Evolutionary conservation across 2,329 filamentous ascomycete genomes (phyloP).

Genomic region (Leptosphaerulina australis): DNA sequence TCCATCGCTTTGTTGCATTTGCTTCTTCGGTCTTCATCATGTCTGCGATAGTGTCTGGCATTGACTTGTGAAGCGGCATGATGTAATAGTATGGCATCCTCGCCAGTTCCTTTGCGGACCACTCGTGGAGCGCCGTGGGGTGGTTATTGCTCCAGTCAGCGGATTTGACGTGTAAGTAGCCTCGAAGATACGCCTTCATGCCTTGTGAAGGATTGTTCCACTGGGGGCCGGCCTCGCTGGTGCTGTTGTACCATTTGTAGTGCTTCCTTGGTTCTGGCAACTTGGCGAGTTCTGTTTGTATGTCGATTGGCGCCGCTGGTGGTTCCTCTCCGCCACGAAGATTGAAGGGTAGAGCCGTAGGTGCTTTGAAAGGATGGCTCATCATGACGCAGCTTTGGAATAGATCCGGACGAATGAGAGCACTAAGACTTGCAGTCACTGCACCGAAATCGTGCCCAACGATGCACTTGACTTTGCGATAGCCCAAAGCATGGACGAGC

Average conservation of each 20-base stretch:
- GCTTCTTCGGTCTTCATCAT: slow-evolving; percentile 62
- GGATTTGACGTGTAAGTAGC: slow-evolving; percentile 72
- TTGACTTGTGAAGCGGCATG: slow-evolving; percentile 63
- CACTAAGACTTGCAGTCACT: slow-evolving; percentile 64
- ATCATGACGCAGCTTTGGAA: slow-evolving; percentile 67
- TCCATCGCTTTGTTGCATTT: slow-evolving; percentile 58
- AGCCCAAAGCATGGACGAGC: slow-evolving; percentile 66
- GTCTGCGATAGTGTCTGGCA: slow-evolving; percentile 63
- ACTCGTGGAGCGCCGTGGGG: slow-evolving; percentile 60
- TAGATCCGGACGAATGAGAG: slow-evolving; percentile 67
- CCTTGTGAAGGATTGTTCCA: slow-evolving; percentile 59
- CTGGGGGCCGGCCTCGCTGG: slow-evolving; percentile 53
- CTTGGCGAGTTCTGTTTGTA: slow-evolving; percentile 62
- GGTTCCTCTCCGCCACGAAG: slow-evolving; percentile 43
- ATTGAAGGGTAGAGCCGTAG: slow-evolving; percentile 57
- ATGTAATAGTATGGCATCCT: slow-evolving; percentile 72
- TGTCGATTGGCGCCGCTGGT: slow-evolving; percentile 46
- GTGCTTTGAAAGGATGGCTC: slow-evolving; percentile 68
- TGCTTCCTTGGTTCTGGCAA: slow-evolving; percentile 67
- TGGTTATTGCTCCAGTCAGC: slow-evolving; percentile 64
- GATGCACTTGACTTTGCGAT: slow-evolving; percentile 62
- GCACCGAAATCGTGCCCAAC: slow-evolving; percentile 72
- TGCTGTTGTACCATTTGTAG: slow-evolving; percentile 72
- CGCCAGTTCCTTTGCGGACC: slow-evolving; percentile 63
- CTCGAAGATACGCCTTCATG: slow-evolving; percentile 65